Percentiles rank a stretch among this genome's conserved stretches.
Evolutionary conservation across 139 green algal species (phyloP).

Genomic region (Spirogloea muscicola): DNA sequence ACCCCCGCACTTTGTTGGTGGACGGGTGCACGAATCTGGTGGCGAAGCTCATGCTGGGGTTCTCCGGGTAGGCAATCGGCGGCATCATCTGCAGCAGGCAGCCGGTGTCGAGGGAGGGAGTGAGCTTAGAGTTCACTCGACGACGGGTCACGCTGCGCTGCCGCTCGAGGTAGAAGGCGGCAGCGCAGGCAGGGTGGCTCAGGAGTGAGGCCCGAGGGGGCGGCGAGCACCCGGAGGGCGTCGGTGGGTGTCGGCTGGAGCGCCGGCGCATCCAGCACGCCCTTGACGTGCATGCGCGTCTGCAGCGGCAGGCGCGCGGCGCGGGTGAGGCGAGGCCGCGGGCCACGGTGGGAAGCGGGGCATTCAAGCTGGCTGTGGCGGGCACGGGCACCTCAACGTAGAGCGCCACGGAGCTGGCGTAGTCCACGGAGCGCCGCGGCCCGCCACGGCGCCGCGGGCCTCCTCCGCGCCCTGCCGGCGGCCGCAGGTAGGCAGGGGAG

Average conservation of each 20-base stretch:
- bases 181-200: not conserved
- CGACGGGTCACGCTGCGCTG: not conserved
- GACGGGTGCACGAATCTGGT: slow-evolving; percentile 77
- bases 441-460: not conserved
- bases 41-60: slow-evolving; percentile 65
- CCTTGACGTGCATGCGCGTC: slow-evolving; percentile 2
- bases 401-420: slow-evolving; percentile 26
- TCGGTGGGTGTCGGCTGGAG: slow-evolving; percentile 46
- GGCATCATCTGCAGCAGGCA: slow-evolving; percentile 57
- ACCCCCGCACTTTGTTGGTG: slow-evolving; percentile 68
- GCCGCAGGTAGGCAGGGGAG: too few species aligned
- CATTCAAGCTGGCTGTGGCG: not conserved
- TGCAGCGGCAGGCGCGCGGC: not conserved
- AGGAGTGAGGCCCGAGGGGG: not conserved
- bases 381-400: slow-evolving; percentile 16
- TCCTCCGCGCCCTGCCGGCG: too few species aligned
- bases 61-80: slow-evolving; percentile 61
- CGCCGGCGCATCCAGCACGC: not conserved
- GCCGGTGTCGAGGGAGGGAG: not conserved
- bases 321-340: not conserved
- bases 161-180: not conserved
- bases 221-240: slow-evolving; percentile 51
- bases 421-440: slow-evolving; percentile 48
- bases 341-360: not conserved
- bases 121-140: not conserved